Evolutionary conservation across 2,329 filamentous ascomycete genomes (phyloP), one percentile per base, ranked within the genome.

Genomic region (Penicillium sp.): DNA sequence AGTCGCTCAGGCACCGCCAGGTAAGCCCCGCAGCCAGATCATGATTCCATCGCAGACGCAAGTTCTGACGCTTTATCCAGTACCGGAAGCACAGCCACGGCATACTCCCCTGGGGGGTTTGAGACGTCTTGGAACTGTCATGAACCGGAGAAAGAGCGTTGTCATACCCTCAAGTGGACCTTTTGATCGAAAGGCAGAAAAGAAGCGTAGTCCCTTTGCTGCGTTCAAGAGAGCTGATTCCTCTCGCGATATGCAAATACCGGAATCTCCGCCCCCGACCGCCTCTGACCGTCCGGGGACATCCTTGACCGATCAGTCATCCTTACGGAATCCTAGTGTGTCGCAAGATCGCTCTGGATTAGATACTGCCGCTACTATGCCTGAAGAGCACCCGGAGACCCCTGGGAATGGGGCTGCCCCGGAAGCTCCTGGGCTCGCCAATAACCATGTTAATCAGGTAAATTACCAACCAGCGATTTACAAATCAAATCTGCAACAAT

Each of bases 51-150:
- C 2, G 24, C 47, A 13, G 18, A 18, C 43, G n/a, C 4, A n/a
- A 22, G 8, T 45, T 60, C 58, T 53, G 20, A 55, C 34, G 1
- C 9, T 34, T 39, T 20, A 22, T 29, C 69, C 72, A 13, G 48
- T 9, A 29, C 53, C 53, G 3, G 73, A 77, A 58, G 62, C 71
- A 31, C 66, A 71, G 35, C 78, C 38, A 77, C 67, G 72, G 18
- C 72, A 73, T 59, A 75, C 73, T 24, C 70, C 75, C 26, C 63
- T 79, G 35, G 76, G 77, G 40, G 77, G 77, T 5, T 65, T 79
- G 32, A 76, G 75, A 59, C 72, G 77, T 53, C 67, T 79, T 26
- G 77, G 77, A 31, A 79, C 77, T 5, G 77, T 79, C 20, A 79
- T 79, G 76, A 73, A 74, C 43, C 66, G 77, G 47, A 71, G 77